Base-by-base conservation (phyloP, 768 basidiomycete species). In the Collybia mongolica region DNA sequence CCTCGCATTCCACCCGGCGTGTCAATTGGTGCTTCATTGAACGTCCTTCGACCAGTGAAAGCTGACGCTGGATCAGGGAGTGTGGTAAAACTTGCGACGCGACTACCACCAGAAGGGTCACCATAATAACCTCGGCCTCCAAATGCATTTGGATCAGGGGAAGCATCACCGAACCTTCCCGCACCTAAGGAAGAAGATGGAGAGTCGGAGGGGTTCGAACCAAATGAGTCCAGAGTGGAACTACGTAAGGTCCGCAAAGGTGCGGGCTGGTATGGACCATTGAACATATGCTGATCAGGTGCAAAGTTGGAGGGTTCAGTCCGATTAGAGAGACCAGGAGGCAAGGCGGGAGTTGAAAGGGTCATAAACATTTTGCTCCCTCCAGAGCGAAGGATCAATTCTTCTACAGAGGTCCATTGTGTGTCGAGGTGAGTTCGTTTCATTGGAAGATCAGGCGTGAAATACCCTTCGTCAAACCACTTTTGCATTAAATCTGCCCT, bases 401-500 rank as follows among this genome's bases (percentile, higher is more conserved):
- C 80, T 46, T 76, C 80, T 6, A 91, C 81, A 42, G 84, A 71
- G 44, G 72, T 78, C 86, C 86, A 92, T 11, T 84, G 79, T 11
- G 61, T 59, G 62, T 92, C 90, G 45, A 88, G 55, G 54, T 80
- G 75, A n/a, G 80, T 82, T 40, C 93, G 83, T 63, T 88, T 91
- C 82, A 95, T 86, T 28, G 90, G 82, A 20, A 98, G 77, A 54
- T 91, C 86, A 22, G 84, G 72, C 7, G 82, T 73, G 61, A 98
- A 98, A 68, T 95, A 98, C 14, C 90, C 89, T 59, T 88, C 89
- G 44, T 91, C 84, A 63, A 84, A 86, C 94, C 94, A 97, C 61
- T 90, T 90, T 71, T 96, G 93, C 94, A 98, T 96, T 48, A 88
- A 58, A 53, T 87, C 83, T 22, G 91, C 92, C 39, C 79, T 79